Evolutionary conservation across 257 asterid species (phyloP).

Genomic region (Forsythia suspensa): DNA sequence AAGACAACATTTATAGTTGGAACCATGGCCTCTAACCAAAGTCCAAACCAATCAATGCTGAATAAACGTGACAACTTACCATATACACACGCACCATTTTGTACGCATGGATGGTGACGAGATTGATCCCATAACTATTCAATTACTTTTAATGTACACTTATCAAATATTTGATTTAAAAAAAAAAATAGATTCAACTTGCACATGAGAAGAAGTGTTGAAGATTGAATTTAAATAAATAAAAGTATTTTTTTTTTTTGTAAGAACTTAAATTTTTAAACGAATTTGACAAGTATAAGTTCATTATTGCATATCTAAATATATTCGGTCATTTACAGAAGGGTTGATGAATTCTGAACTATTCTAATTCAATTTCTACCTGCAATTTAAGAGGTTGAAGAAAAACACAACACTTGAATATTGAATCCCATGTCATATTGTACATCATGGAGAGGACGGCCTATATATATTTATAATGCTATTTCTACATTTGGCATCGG

Average conservation of each 20-base stretch:
- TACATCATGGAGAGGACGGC: not conserved
- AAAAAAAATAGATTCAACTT: not conserved
- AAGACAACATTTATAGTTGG: not conserved
- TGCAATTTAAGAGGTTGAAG: not conserved
- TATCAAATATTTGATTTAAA: too few species aligned
- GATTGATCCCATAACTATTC: too few species aligned
- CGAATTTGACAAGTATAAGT: not conserved
- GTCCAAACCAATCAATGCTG: too few species aligned
- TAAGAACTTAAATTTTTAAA: not conserved
- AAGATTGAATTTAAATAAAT: not conserved
- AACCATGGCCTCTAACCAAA: too few species aligned
- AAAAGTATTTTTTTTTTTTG: not conserved
- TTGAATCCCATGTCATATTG: not conserved
- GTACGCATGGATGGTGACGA: too few species aligned
- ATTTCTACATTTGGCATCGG: not conserved
- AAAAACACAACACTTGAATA: not conserved
- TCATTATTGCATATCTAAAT: not conserved
- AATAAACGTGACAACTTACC: too few species aligned
- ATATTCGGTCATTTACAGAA: constrained; percentile 11
- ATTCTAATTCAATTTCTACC: constrained; percentile 9
- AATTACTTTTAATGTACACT: too few species aligned
- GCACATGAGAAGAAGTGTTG: not conserved
- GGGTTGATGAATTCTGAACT: constrained; percentile 14
- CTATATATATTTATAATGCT: not conserved
- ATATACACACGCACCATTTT: too few species aligned